Evolutionary conservation across 2,329 filamentous ascomycete genomes (phyloP), one percentile per base, ranked within the genome.

Genomic region (Metarhizium rileyi): DNA sequence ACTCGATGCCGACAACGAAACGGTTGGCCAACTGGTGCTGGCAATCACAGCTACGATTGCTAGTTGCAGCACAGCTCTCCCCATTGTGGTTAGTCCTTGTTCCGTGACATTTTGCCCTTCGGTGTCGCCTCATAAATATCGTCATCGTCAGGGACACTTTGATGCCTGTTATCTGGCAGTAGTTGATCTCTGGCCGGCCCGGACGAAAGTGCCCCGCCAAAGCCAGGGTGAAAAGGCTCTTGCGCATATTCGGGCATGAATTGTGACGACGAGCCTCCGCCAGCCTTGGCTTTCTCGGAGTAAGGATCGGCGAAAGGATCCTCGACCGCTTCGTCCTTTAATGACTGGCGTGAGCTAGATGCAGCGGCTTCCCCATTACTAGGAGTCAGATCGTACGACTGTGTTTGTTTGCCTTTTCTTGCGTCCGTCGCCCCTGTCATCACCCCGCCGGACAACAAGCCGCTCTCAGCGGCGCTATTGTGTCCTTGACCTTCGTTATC

Each of bases 141-240:
- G 30, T 70, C 67, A 33, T 66, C 63, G 35, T 66, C 61, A 3
- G 59, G 63, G 26, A 59, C 58, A n/a, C 66, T 61, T 14, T 56
- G 55, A 10, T 48, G 42, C 45, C 52, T 50, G 23, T 36, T 49
- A 36, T 54, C n/a, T n/a, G n/a, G 49, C 3, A 53, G 56, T 27
- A 56, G 54, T 47, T 57, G 52, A 20, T 49, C 49, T 36, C 55
- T 46, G 14, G 53, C 44, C 28, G 52, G 51, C 23, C 51, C 57
- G 36, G 50, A 53, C 7, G 27, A 4, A 0, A 25, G 22, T 55
- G 57, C 54, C 6, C 53, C 44, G 22, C 52, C 53, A 50, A 67
- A 65, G 5, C 70, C 67, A 2, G 69, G 68, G 44, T 70, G 63
- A 53, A 66, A 71, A 5, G 68, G 65, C 51, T 72, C 70, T 22